These are phyloP conservation scores for Candida takata DNA, from an alignment of 805 yeast genomes.

Conservation along the genomic window DNA sequence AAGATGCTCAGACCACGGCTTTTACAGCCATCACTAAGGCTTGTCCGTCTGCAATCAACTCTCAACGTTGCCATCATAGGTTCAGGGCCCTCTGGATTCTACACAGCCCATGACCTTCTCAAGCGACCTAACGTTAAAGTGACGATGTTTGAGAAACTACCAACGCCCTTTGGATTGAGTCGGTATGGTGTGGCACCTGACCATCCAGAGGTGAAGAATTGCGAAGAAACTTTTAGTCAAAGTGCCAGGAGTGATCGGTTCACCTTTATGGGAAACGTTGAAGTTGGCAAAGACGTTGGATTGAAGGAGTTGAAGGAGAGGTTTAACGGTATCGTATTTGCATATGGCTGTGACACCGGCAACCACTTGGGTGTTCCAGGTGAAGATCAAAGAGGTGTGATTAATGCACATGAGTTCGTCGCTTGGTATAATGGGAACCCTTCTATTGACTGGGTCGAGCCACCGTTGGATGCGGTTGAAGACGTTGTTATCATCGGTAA, in stretches of 20 bases:
- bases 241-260: conserved; percentile 31
- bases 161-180: conserved; percentile 87
- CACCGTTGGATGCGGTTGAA: conserved; percentile 54
- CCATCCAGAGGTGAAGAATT: conserved; percentile 91
- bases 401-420: conserved; percentile 79
- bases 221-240: conserved; percentile 59
- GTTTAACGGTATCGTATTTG: conserved; percentile 69
- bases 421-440: conserved; percentile 97
- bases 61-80: conserved; percentile 55
- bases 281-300: conserved; percentile 56
- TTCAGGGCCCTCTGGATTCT: conserved; percentile 95
- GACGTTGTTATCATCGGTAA: conserved; percentile 85
- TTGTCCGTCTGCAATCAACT: conserved; percentile 6
- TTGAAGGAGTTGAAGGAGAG: conserved; percentile 41
- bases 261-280: conserved; percentile 64
- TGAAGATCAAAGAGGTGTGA: conserved; percentile 47
- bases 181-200: conserved; percentile 99
- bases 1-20: conserved; percentile 1
- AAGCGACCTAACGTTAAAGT: conserved; percentile 38
- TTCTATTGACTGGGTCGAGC: conserved; percentile 35
- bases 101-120: conserved; percentile 71
- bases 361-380: conserved; percentile 51
- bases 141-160: conserved; percentile 76
- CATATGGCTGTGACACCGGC: conserved; percentile 76
- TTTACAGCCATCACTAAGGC: neutral